Evolutionary conservation across 257 asterid species (phyloP).

Genomic region (Solanum bulbocastanum): DNA sequence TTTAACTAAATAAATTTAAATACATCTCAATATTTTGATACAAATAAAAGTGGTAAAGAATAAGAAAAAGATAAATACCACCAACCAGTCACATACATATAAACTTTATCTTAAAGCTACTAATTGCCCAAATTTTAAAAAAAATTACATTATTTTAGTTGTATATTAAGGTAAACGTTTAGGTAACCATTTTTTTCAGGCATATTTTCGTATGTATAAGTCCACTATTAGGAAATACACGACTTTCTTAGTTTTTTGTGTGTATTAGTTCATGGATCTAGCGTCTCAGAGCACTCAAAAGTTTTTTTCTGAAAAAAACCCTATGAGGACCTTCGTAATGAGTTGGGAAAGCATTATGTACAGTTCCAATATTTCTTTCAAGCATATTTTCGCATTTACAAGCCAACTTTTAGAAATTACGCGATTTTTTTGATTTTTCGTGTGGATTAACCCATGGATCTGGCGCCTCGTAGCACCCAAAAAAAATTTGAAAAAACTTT

Average conservation of each 20-base stretch:
- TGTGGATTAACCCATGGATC: not conserved
- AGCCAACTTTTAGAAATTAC: too few species aligned
- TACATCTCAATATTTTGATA: not conserved
- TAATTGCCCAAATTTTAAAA: not conserved
- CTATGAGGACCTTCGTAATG: not conserved
- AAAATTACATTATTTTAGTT: too few species aligned
- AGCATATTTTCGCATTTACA: too few species aligned
- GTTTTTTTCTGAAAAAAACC: too few species aligned
- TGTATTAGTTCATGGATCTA: not conserved
- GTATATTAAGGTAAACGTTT: not conserved
- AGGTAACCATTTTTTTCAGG: not conserved
- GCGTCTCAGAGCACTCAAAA: too few species aligned
- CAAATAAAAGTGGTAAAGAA: not conserved
- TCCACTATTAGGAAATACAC: not conserved
- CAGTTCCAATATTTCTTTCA: too few species aligned
- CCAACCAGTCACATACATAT: not conserved
- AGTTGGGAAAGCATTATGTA: not conserved
- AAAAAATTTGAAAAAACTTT: too few species aligned
- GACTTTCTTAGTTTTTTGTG: rapidly evolving
- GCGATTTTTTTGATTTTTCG: too few species aligned
- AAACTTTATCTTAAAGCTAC: not conserved
- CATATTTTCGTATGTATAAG: not conserved
- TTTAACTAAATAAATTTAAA: too few species aligned
- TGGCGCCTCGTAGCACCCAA: too few species aligned
- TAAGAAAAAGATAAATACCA: not conserved